Evolutionary conservation across 176 grass and related monocot species (phyloP), one percentile per base, ranked within the genome.

Genomic region (Aegilops tauschii): DNA sequence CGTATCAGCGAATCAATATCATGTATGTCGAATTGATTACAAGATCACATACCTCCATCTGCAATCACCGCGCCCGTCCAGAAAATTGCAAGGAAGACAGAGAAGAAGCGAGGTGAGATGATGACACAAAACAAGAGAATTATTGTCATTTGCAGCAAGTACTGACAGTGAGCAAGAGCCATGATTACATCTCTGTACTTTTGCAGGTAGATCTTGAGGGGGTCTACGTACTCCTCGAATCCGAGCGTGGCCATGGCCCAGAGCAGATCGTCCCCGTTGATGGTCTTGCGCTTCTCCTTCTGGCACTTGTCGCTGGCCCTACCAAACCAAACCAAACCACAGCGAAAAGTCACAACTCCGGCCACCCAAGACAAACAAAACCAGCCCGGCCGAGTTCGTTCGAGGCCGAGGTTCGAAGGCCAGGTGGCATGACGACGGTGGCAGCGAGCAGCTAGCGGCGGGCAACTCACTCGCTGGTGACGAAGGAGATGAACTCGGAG

Each of bases 291-390:
- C 87, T 98, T 98, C 86, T 98, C 96, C 86, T 95, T 94, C 88
- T 98, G 96, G 76, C 96, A 98, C 73, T 98, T 98, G 90, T 98
- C 96, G 52, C 93, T 96, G 31, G 96, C 96, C 82, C 96, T 98
- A 69, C 58, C 82, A 4, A 63, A 14, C 73, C 45, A 47, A 45
- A 45, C 71, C 14, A 62, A 44, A 89, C 74, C 49, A 90, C 77
- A 66, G 10, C 42, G 61, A 69, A 34, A 42, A 76, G 45, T 17
- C 17, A 59, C 23, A 39, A 23, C 9, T 21, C 14, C 34, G 32
- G 49, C 17, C 14, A 61, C 12, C 14, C 30, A 9, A 4, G 20
- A 20, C 56, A 49, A 65, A 18, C 56, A 39, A 65, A 65, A 4
- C 7, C 42, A 77, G 35, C 40, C 8, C 17, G 77, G 81, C 23